Evolutionary conservation across 2,329 filamentous ascomycete species (phyloP).

Genomic region (Diaporthe citriasiana): DNA sequence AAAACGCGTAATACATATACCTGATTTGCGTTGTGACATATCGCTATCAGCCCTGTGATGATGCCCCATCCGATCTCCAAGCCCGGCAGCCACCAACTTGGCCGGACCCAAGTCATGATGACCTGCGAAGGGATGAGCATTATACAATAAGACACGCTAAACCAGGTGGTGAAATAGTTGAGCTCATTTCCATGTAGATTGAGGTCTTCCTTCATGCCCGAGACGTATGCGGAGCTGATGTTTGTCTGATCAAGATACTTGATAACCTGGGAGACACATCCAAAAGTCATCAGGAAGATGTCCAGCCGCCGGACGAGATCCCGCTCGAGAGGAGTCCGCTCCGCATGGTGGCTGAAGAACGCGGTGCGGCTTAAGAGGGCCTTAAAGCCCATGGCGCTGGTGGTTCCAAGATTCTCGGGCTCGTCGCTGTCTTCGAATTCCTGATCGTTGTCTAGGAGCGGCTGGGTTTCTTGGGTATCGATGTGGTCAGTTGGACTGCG

Average conservation of each 20-base stretch:
- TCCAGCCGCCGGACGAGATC: slow-evolving; percentile 52
- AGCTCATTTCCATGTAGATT: slow-evolving; percentile 49
- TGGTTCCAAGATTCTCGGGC: not conserved
- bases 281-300: slow-evolving; percentile 54
- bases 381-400: slow-evolving; percentile 31
- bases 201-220: slow-evolving; percentile 56
- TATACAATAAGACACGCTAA: slow-evolving; percentile 53
- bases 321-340: slow-evolving; percentile 50
- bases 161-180: slow-evolving; percentile 51
- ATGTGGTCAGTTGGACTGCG: slow-evolving; percentile 12
- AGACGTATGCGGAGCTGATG: slow-evolving; percentile 56
- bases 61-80: slow-evolving; percentile 53
- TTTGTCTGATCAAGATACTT: slow-evolving; percentile 54
- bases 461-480: slow-evolving; percentile 24
- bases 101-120: slow-evolving; percentile 54
- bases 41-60: slow-evolving; percentile 51
- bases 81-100: slow-evolving; percentile 53
- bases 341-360: slow-evolving; percentile 35
- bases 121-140: slow-evolving; percentile 55
- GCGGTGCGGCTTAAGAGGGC: slow-evolving; percentile 23
- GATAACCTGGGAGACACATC: slow-evolving; percentile 52
- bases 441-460: slow-evolving; percentile 8
- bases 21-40: slow-evolving; percentile 51
- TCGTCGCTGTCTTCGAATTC: not conserved
- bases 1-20: slow-evolving; percentile 58